phyloP scores from a whole-genome alignment of 2,329 filamentous ascomycete species.

The Phoma herbarum region DNA sequence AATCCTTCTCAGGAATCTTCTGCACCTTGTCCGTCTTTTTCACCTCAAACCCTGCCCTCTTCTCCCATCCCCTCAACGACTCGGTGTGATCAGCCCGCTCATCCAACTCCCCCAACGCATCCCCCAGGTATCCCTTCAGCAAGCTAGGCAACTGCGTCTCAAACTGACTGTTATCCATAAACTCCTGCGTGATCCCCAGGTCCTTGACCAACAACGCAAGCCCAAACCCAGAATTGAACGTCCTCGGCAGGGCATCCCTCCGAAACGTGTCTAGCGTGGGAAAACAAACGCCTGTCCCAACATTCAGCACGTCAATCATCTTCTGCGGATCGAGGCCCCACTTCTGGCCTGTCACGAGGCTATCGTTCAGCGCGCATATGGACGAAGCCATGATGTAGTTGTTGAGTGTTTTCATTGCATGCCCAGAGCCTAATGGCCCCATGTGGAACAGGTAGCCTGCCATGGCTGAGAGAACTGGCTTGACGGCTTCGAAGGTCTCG shows the following conservation, averaged over 20 bases:
- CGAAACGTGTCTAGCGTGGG: conserved; percentile 36
- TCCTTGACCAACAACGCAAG: conserved; percentile 50
- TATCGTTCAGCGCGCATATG: conserved; percentile 46
- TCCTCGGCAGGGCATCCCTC: conserved; percentile 27
- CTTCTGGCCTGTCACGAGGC: conserved; percentile 47
- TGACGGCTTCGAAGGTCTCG: conserved; percentile 40
- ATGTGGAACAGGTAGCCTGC: conserved; percentile 49
- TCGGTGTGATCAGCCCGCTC: conserved; percentile 47
- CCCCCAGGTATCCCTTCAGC: conserved; percentile 42
- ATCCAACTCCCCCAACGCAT: conserved; percentile 42
- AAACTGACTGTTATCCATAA: conserved; percentile 46
- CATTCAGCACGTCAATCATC: conserved; percentile 55
- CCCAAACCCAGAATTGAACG: conserved; percentile 47
- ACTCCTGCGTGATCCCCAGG: conserved; percentile 48
- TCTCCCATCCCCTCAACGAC: conserved; percentile 48
- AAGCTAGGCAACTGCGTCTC: conserved; percentile 43
- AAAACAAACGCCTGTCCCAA: conserved; percentile 53
- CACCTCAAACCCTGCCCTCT: conserved; percentile 45
- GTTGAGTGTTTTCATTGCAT: conserved; percentile 48
- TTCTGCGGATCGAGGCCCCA: conserved; percentile 49
- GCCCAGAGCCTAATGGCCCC: conserved; percentile 47
- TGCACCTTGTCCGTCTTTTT: conserved; percentile 1
- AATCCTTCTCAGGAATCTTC: conserved; percentile 3
- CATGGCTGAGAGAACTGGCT: conserved; percentile 48
- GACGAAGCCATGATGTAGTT: conserved; percentile 48